Evolutionary conservation across 1,284 basidiomycete genomes (phyloP).

Genomic region (Trichosporon sp.): DNA sequence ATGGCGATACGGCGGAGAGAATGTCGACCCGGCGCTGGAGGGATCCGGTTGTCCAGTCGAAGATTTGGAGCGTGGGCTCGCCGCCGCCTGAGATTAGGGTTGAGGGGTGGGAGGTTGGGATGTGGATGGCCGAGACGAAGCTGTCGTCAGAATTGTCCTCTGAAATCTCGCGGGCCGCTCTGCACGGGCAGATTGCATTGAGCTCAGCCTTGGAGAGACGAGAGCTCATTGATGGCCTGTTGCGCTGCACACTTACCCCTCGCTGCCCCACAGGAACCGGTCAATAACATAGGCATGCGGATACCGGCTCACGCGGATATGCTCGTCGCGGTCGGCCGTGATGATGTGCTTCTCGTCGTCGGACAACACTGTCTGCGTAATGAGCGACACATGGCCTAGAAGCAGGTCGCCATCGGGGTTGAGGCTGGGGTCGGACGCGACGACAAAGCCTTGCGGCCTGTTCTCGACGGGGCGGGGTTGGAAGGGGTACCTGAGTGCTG

Average conservation of each 20-base stretch:
- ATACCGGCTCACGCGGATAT: conserved; percentile 83
- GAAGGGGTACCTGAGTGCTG: conserved; percentile 41
- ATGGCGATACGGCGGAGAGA: conserved; percentile 56
- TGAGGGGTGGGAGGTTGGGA: conserved; percentile 54
- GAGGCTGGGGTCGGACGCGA: conserved; percentile 64
- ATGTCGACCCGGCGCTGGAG: conserved; percentile 57
- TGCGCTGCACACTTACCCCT: conserved; percentile 55
- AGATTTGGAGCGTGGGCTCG: conserved; percentile 67
- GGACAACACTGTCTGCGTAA: conserved; percentile 66
- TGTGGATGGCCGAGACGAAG: conserved; percentile 73
- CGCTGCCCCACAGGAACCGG: conserved; percentile 74
- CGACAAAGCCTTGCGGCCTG: conserved; percentile 48
- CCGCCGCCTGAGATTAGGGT: conserved; percentile 79
- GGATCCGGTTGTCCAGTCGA: conserved; percentile 67
- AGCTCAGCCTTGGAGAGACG: not conserved
- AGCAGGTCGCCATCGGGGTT: conserved; percentile 45
- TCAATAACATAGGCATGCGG: conserved; percentile 78
- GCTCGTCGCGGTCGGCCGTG: conserved; percentile 86
- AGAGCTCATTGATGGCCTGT: not conserved
- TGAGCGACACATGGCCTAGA: conserved; percentile 68
- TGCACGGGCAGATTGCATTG: not conserved
- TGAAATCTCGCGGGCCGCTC: no score
- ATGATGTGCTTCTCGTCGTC: conserved; percentile 66
- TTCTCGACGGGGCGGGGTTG: conserved; percentile 56
- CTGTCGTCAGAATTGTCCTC: conserved; percentile 48